A percentile compares a stretch with the other conserved stretches of the same genome.
Evolutionary conservation across 2,329 filamentous ascomycete genomes (phyloP).

Genomic region (Diplocarpon rosae): DNA sequence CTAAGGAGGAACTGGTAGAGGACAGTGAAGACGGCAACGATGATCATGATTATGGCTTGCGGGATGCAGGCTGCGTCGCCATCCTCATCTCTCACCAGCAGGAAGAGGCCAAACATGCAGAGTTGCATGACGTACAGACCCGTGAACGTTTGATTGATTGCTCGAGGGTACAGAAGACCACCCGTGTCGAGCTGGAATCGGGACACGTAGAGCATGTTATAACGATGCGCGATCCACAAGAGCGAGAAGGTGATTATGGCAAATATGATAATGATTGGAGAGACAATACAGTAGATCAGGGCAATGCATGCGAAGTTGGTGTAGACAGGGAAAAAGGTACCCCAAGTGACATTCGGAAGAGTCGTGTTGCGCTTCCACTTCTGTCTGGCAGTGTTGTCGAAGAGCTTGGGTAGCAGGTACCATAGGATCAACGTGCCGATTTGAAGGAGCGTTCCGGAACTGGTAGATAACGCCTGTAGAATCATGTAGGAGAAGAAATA

Average conservation of each 20-base stretch:
- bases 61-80: slow-evolving; percentile 49
- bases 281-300: slow-evolving; percentile 77
- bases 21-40: slow-evolving; percentile 57
- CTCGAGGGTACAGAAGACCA: slow-evolving; percentile 79
- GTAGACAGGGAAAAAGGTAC: slow-evolving; percentile 88
- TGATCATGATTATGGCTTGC: slow-evolving; percentile 78
- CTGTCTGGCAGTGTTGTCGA: slow-evolving; percentile 70
- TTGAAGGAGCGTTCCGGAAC: slow-evolving; percentile 79
- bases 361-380: slow-evolving; percentile 82
- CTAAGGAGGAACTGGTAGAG: slow-evolving; percentile 76
- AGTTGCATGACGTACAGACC: slow-evolving; percentile 93
- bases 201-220: slow-evolving; percentile 91
- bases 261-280: slow-evolving; percentile 85
- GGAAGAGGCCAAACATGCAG: slow-evolving; percentile 80
- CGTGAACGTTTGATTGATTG: slow-evolving; percentile 91
- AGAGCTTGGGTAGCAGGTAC: slow-evolving; percentile 68
- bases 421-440: slow-evolving; percentile 68
- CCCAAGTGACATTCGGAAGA: slow-evolving; percentile 74
- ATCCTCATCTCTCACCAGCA: slow-evolving; percentile 54
- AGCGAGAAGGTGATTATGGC: slow-evolving; percentile 85
- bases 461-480: slow-evolving; percentile 82
- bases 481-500: slow-evolving; percentile 99
- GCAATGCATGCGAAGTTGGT: slow-evolving; percentile 94
- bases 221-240: slow-evolving; percentile 92
- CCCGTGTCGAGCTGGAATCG: slow-evolving; percentile 86